phyloP scores from a whole-genome alignment of 1,139 yeast species.

The Williopsis jadinii region DNA sequence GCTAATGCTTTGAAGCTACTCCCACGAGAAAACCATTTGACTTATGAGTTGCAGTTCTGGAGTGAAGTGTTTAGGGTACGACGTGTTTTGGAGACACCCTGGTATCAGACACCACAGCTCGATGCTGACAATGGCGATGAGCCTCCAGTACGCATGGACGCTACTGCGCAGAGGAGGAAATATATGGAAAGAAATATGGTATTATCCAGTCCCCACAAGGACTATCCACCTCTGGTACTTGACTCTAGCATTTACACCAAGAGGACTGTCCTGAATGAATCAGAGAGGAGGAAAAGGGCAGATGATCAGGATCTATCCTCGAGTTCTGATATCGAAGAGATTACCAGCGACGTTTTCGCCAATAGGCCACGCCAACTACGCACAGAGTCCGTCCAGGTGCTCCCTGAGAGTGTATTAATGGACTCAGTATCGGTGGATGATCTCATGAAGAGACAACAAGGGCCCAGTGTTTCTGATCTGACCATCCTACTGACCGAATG shows the following conservation, averaged over 20 bases:
- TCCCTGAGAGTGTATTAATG: too few species aligned
- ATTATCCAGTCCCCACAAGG: slow-evolving; percentile 2
- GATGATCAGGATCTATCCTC: slow-evolving; percentile 6
- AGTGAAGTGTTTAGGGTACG: slow-evolving; percentile 25
- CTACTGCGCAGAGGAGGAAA: slow-evolving; percentile 3
- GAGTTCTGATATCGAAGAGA: slow-evolving; percentile 12
- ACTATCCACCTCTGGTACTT: slow-evolving; percentile 4
- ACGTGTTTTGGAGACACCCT: slow-evolving; percentile 20
- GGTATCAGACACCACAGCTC: slow-evolving; percentile 21
- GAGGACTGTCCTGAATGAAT: slow-evolving; percentile 4
- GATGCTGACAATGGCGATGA: slow-evolving; percentile 3
- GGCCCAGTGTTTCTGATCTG: too few species aligned
- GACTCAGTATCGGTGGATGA: too few species aligned
- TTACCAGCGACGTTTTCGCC: slow-evolving; percentile 8
- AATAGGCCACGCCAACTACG: not conserved
- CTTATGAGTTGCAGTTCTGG: slow-evolving; percentile 28
- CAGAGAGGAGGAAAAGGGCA: slow-evolving; percentile 1
- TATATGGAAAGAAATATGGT: slow-evolving; percentile 6
- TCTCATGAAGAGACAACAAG: too few species aligned
- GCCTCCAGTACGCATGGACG: slow-evolving; percentile 1
- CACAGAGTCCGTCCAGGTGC: too few species aligned
- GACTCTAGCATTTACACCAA: slow-evolving; percentile 10
- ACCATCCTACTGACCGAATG: slow-evolving; percentile 10
- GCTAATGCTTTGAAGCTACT: slow-evolving; percentile 22
- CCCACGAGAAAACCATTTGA: slow-evolving; percentile 19